Percentiles rank a stretch among this genome's conserved stretches.
phyloP scores from a whole-genome alignment of 1,284 basidiomycete genomes.

The Ustilago tritici region DNA sequence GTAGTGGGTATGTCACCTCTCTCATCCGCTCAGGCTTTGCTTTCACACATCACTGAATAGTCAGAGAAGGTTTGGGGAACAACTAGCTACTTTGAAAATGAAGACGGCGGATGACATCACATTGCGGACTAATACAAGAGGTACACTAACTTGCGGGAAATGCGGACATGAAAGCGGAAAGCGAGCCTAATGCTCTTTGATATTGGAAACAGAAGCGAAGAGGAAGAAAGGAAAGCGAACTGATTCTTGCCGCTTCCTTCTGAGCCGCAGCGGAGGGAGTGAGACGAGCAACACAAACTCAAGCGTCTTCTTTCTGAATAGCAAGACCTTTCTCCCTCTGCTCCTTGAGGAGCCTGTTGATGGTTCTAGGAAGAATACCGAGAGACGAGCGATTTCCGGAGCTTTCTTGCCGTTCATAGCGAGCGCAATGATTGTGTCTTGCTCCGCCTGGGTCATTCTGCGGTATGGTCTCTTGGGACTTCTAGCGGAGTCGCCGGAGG shows the following conservation, averaged over 20 bases:
- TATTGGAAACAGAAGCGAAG: neutral
- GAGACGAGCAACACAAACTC: neutral
- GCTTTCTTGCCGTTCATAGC: slow-evolving; percentile 2
- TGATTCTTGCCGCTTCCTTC: slow-evolving; percentile 3
- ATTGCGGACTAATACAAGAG: neutral
- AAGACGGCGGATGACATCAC: neutral
- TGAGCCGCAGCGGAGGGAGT: slow-evolving; percentile 1
- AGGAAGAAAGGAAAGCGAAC: neutral
- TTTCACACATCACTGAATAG: neutral
- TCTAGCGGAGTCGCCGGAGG: neutral
- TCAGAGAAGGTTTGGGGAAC: neutral
- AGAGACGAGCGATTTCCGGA: slow-evolving; percentile 10
- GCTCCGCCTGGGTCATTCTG: slow-evolving; percentile 8
- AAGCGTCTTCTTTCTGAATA: neutral
- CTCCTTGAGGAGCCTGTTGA: slow-evolving; percentile 11
- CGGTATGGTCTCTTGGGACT: neutral
- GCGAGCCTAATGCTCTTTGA: neutral
- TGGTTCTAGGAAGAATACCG: slow-evolving; percentile 12
- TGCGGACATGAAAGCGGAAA: neutral
- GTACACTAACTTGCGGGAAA: neutral
- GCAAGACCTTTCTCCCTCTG: slow-evolving; percentile 2
- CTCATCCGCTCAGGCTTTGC: neutral
- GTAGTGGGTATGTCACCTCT: neutral
- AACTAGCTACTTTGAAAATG: neutral
- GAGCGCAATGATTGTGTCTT: slow-evolving; percentile 18